phyloP scores from a whole-genome alignment of 1,284 basidiomycete species.

The Trametes pubescens region DNA sequence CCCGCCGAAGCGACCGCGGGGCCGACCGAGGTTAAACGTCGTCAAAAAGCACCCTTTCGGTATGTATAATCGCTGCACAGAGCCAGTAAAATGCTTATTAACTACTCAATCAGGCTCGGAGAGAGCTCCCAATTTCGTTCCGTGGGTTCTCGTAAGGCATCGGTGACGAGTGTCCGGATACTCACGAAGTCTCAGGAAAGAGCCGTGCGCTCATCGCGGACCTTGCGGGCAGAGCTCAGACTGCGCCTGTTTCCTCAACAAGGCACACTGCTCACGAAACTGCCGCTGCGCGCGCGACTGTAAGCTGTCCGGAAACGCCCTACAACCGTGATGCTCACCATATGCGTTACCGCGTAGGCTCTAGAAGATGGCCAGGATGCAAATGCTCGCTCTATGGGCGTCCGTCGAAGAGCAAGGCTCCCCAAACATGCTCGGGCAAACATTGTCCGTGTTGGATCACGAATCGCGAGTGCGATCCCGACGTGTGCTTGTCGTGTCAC shows the following conservation, averaged over 20 bases:
- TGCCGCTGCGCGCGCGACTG: slow-evolving; percentile 51
- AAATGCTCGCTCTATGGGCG: slow-evolving; percentile 42
- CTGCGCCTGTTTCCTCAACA: slow-evolving; percentile 51
- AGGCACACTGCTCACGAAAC: slow-evolving; percentile 48
- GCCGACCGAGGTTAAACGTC: neutral
- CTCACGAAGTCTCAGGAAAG: slow-evolving; percentile 22
- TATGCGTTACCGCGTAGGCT: slow-evolving; percentile 40
- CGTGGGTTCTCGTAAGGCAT: slow-evolving; percentile 10
- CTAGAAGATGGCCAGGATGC: slow-evolving; percentile 55
- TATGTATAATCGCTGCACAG: neutral
- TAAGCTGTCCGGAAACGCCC: slow-evolving; percentile 28
- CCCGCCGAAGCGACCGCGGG: neutral
- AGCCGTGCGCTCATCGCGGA: slow-evolving; percentile 55
- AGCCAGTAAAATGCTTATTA: neutral
- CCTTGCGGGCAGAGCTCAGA: slow-evolving; percentile 46
- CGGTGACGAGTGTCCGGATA: too few species aligned
- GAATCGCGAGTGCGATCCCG: slow-evolving; percentile 59
- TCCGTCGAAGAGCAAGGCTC: slow-evolving; percentile 2
- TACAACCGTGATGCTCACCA: neutral
- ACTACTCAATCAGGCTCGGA: neutral
- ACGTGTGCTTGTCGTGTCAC: slow-evolving; percentile 48
- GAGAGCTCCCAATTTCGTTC: slow-evolving; percentile 14
- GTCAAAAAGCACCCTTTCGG: slow-evolving; percentile 1
- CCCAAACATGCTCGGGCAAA: slow-evolving; percentile 39
- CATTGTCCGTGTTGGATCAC: slow-evolving; percentile 55